These are phyloP conservation scores for Schwanniomyces pseudopolymorphus DNA, from an alignment of 805 yeast genomes.

Conservation along the genomic window DNA sequence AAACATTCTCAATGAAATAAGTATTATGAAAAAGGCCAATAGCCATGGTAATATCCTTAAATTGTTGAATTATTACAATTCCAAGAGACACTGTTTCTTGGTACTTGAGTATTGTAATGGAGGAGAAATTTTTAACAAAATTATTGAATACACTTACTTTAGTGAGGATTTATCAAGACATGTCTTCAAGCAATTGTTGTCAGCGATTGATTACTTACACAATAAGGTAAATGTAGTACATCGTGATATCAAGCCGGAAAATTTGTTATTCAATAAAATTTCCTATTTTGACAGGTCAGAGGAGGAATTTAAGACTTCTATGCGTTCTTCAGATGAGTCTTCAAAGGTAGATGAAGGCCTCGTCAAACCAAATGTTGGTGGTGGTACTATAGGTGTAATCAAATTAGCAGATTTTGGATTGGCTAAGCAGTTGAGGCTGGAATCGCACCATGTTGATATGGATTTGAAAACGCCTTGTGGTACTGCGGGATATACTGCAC, in stretches of 20 bases:
- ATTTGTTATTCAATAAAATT: conserved; percentile 61
- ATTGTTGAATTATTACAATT: conserved; percentile 54
- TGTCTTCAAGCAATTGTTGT: conserved; percentile 68
- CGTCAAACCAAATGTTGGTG: conserved; percentile 52
- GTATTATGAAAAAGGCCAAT: conserved; percentile 63
- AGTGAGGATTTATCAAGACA: conserved; percentile 72
- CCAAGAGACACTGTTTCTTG: conserved; percentile 55
- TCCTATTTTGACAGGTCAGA: conserved; percentile 41
- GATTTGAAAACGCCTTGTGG: conserved; percentile 71
- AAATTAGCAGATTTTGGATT: conserved; percentile 72
- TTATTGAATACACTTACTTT: conserved; percentile 74
- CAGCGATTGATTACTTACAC: conserved; percentile 69
- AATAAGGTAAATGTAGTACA: conserved; percentile 63
- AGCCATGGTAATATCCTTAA: conserved; percentile 61
- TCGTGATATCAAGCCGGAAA: conserved; percentile 82
- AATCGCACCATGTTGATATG: conserved; percentile 16
- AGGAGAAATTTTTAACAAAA: conserved; percentile 80
- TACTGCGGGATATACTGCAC: conserved; percentile 74
- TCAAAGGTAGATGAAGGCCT: conserved; percentile 62
- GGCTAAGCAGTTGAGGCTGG: conserved; percentile 55
- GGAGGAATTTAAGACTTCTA: conserved; percentile 21
- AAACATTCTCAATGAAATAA: conserved; percentile 68
- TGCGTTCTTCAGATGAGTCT: conserved; percentile 57
- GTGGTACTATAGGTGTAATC: conserved; percentile 62
- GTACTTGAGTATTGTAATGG: conserved; percentile 70